Evolutionary conservation across 306 rosid genomes (phyloP), one percentile per base, ranked within the genome.

Genomic region (Herpetospermum pedunculosum): DNA sequence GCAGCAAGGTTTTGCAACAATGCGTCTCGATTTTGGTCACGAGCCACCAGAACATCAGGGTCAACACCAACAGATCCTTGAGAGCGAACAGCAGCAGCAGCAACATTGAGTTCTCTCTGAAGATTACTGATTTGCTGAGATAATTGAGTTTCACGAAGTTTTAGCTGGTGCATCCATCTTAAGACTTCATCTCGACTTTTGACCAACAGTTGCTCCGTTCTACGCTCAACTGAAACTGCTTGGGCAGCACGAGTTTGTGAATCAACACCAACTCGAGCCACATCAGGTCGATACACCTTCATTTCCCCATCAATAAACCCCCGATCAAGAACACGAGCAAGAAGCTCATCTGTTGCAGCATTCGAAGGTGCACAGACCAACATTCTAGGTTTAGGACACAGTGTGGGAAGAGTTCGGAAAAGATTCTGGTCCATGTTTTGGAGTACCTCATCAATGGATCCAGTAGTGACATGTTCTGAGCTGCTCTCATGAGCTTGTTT

Each of bases 291-390:
- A 83, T 94, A 94, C 59, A 94, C 92, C 81, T 94, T 94, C 98
- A 94, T 94, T 87, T 94, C 98, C 26, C 98, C 98, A 76, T 94
- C 98, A 78, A 91, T 94, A 81, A 94, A 94, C 72, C 98, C 98
- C 54, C 96, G 92, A 77, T 89, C 97, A 78, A 94, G 98, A 43
- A 94, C 97, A 78, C 98, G 98, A 14, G 98, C 77, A 73, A 94
- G 98, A 85, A 94, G 97, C 86, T 94, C 99, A 78, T 94, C 99
- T 21, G 99, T 94, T 72, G 99, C 99, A 57, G 99, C 99, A 84
- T 94, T 94, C 46, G 99, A 94, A 38, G 99, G 99, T 47, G 99
- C 99, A 80, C 99, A 94, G 14, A 94, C 99, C 70, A 94, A 69
- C 99, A 94, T 94, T 82, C 99, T 89, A 77, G 99, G 99, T 80